Evolutionary conservation across 306 rosid genomes (phyloP).

Genomic region (Ormosia semicastrata): DNA sequence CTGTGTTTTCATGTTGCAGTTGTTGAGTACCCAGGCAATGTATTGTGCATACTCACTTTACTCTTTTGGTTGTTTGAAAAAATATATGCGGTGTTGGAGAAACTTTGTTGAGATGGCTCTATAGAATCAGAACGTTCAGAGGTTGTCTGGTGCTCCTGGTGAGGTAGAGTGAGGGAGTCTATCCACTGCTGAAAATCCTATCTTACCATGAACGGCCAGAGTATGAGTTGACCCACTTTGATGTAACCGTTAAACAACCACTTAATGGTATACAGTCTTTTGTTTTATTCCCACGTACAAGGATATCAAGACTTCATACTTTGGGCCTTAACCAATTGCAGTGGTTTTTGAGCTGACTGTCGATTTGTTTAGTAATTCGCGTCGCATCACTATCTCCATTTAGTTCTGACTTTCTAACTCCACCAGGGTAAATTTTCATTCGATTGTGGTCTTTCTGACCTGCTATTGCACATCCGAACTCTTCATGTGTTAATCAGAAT

Average conservation of each 20-base stretch:
- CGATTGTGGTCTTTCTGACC: no score
- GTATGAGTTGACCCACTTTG: conserved; percentile 43
- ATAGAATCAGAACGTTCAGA: conserved; percentile 16
- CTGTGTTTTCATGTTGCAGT: conserved; percentile 35
- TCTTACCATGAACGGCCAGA: conserved; percentile 40
- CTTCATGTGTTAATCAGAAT: no score
- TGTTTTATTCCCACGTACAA: conserved; percentile 42
- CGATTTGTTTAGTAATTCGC: no score
- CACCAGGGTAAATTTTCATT: no score
- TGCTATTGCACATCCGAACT: no score
- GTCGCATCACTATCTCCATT: no score
- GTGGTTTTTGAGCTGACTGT: conserved; percentile 25
- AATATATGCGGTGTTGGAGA: conserved; percentile 16
- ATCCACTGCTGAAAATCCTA: conserved; percentile 27
- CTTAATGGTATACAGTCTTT: conserved; percentile 21
- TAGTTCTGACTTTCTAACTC: no score
- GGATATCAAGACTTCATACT: background rate
- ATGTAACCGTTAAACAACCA: conserved; percentile 37
- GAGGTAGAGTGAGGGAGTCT: conserved; percentile 27
- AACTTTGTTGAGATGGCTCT: conserved; percentile 24
- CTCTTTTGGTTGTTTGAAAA: conserved; percentile 20
- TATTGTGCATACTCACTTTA: conserved; percentile 23
- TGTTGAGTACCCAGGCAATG: conserved; percentile 30
- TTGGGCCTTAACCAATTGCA: conserved; percentile 18
- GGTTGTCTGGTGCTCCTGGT: conserved; percentile 28